These are phyloP conservation scores for Nakataea oryzae DNA, from an alignment of 2,329 filamentous ascomycete species.

Conservation along the genomic window DNA sequence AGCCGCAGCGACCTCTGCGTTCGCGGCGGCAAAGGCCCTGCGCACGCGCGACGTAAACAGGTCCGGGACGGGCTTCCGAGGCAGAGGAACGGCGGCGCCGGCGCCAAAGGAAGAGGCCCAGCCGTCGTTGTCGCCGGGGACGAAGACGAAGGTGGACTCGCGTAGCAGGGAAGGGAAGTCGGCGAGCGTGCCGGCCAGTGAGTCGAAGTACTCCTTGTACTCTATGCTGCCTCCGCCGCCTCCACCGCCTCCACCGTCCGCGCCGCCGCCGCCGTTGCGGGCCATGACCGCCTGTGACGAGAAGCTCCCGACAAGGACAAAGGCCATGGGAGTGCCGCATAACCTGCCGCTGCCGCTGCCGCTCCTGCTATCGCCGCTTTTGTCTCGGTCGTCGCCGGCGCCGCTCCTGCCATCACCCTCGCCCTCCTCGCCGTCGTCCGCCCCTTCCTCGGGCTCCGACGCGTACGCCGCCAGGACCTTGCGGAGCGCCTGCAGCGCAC, in stretches of 20 bases:
- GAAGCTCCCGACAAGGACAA: constrained; percentile 84
- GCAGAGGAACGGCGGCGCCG: constrained; percentile 60
- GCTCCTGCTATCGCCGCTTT: background rate
- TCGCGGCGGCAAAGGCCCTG: constrained; percentile 68
- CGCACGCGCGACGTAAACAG: constrained; percentile 84
- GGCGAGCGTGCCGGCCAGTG: constrained; percentile 67
- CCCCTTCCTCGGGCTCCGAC: constrained; percentile 38
- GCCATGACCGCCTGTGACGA: constrained; percentile 54
- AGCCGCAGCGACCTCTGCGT: constrained; percentile 49
- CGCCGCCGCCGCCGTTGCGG: constrained; percentile 36
- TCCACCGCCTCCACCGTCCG: background rate
- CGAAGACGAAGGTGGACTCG: constrained; percentile 76
- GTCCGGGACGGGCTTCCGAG: constrained; percentile 65
- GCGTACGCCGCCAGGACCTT: constrained; percentile 71
- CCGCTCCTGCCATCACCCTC: background rate
- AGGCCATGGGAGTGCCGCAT: constrained; percentile 55
- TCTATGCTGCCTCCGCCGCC: constrained; percentile 76
- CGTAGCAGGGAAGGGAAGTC: constrained; percentile 77
- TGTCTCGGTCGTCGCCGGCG: background rate
- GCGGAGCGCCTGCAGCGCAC: constrained; percentile 68
- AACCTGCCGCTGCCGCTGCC: too few relatives aligned
- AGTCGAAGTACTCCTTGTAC: constrained; percentile 94
- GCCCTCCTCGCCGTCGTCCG: background rate
- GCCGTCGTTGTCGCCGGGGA: constrained; percentile 95
- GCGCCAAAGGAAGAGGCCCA: constrained; percentile 82